phyloP scores from a whole-genome alignment of 331 rosid genomes.

The Ulmus americana region DNA sequence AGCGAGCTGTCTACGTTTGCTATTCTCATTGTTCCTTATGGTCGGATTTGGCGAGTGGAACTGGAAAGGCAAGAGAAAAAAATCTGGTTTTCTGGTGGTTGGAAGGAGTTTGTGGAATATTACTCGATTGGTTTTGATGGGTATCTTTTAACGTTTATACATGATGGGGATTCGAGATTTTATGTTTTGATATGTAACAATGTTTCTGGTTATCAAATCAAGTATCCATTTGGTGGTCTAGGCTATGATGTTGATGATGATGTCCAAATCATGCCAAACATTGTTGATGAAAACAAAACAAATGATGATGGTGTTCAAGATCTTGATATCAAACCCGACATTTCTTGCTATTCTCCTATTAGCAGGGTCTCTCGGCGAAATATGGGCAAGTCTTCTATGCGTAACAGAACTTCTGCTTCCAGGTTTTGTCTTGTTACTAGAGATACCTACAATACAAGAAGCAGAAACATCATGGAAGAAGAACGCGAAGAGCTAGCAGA shows the following conservation, averaged over 20 bases:
- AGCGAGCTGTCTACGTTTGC: too few species aligned
- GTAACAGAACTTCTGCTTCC: background rate
- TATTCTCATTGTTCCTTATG: too few species aligned
- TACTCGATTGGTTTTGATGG: too few species aligned
- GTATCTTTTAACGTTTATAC: too few species aligned
- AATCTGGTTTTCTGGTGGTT: too few species aligned
- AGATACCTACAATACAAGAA: background rate
- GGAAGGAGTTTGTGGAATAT: too few species aligned
- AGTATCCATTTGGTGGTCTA: constrained; percentile 5
- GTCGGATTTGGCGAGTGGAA: too few species aligned
- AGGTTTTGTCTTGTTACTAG: background rate
- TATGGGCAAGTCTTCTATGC: background rate
- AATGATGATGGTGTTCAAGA: background rate
- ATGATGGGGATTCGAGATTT: background rate
- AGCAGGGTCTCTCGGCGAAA: background rate
- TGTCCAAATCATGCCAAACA: background rate
- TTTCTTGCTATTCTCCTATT: background rate
- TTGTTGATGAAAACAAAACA: background rate
- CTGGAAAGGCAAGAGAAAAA: too few species aligned
- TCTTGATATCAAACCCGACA: background rate
- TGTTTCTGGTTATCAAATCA: background rate
- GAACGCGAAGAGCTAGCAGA: background rate
- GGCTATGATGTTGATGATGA: background rate
- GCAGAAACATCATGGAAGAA: background rate
- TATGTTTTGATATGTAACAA: background rate